Base-by-base conservation (phyloP, 176 grass and related monocot genomes). In the Eragrostis nindensis region DNA sequence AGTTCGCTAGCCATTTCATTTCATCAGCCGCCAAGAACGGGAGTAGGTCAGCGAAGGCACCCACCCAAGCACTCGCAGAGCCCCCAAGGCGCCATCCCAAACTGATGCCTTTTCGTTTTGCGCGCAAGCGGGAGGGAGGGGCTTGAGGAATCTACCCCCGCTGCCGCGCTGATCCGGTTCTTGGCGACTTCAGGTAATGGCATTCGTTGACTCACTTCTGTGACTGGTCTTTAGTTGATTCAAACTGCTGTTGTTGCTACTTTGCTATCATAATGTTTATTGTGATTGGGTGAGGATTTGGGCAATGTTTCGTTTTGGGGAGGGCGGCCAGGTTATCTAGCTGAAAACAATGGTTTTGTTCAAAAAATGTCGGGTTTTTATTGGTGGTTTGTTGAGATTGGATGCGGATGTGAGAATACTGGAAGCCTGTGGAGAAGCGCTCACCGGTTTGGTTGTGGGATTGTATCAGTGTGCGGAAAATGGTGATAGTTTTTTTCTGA, bases 141-240 rank as follows among this genome's bases (percentile, higher is more conserved):
- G 60, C 68, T 62, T 7, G 18, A 80, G 25, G 77, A 42, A 49
- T 76, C 87, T 45, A 15, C 45, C 19, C 46, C 64, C 54, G 42
- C 17, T 60, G 21, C 66, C 3, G 57, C 57, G 48, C 15, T 50
- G 78, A 76, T 85, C 82, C 76, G 78, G 4, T 66, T 24, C 72
- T 29, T 21, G 1, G 50, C 39, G 13, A 25, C 12, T 29, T 44
- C 5, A 86, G 87, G 87, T 89, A 77, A 77, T 85, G 72, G 40
- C 57, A 15, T 72, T 65, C 76, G 21, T 71, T 54, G 21, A 0
- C 52, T 59, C 65, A 18, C 71, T 36, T 57, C 17, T 32, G 7
- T 8, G 36, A 2, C 4, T 45, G 18, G 36, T 14, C 3, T 17
- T 25, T 19, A 12, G 57, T 29, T 41, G 44, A 46, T 65, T 74